A percentile compares a stretch with the other conserved stretches of the same genome.
Conservation (phyloP, 2,329 filamentous ascomycete species). For the Pseudogymnoascus sp. region DNA sequence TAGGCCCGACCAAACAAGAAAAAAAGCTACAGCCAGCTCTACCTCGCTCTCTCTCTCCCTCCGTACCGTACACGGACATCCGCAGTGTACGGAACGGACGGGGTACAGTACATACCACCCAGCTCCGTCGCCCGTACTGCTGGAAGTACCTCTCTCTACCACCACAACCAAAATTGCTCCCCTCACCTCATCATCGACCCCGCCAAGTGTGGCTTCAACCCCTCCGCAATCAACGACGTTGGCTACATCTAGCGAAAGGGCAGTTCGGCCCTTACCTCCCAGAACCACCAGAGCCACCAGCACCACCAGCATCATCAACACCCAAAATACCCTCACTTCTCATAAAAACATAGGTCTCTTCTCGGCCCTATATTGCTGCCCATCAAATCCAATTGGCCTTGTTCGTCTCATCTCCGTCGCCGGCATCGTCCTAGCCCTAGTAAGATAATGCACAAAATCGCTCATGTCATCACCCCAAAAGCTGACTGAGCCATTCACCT, state of each 20-base stretch:
- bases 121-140: not conserved
- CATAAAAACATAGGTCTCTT: not conserved
- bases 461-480: slow-evolving; percentile 10
- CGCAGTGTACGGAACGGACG: too few species aligned
- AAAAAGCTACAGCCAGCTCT: not conserved
- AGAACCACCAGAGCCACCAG: not conserved
- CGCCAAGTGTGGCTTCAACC: slow-evolving; percentile 23
- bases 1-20: not conserved
- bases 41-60: too few species aligned
- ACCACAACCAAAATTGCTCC: not conserved
- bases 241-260: slow-evolving; percentile 22
- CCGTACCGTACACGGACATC: too few species aligned
- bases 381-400: slow-evolving; percentile 19
- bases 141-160: not conserved
- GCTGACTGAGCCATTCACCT: slow-evolving; percentile 6
- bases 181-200: slow-evolving; percentile 11
- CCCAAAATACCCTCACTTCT: not conserved
- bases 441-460: slow-evolving; percentile 14
- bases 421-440: slow-evolving; percentile 26
- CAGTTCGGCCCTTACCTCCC: slow-evolving; percentile 15
- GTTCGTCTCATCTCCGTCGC: slow-evolving; percentile 28
- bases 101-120: not conserved
- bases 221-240: slow-evolving; percentile 22
- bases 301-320: slow-evolving; percentile 7
- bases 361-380: not conserved